phyloP scores from a whole-genome alignment of 352 stramenopile species.

The Phytophthora megakarya region DNA sequence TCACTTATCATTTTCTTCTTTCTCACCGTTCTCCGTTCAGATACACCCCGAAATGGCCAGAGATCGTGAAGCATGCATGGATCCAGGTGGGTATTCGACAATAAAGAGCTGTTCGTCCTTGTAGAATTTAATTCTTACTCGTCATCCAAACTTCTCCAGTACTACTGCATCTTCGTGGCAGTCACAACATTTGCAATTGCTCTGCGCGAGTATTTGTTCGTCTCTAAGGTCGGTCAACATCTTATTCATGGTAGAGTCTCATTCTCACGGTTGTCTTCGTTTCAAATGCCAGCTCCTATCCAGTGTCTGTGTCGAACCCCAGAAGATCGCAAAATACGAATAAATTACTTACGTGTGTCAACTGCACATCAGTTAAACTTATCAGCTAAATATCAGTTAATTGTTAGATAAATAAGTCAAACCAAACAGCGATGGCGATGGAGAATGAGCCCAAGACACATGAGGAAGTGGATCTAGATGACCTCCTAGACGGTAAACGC shows the following conservation, averaged over 20 bases:
- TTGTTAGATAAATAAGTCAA: slow-evolving; percentile 8
- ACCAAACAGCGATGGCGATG: slow-evolving; percentile 27
- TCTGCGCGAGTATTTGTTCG: slow-evolving; percentile 50
- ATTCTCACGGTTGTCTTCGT: too few species aligned
- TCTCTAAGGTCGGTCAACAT: slow-evolving; percentile 36
- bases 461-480: slow-evolving; percentile 77
- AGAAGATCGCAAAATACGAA: slow-evolving; percentile 19
- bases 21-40: slow-evolving; percentile 25
- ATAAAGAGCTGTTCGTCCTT: neutral
- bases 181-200: slow-evolving; percentile 36
- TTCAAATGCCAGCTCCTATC: slow-evolving; percentile 28
- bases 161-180: slow-evolving; percentile 52
- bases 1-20: neutral
- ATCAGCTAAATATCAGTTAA: slow-evolving; percentile 5
- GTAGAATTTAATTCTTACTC: neutral
- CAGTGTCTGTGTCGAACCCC: slow-evolving; percentile 34
- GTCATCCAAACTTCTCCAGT: slow-evolving; percentile 23
- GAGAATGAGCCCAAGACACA: slow-evolving; percentile 31
- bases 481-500: slow-evolving; percentile 71
- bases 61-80: slow-evolving; percentile 69
- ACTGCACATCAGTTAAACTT: slow-evolving; percentile 5
- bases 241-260: neutral
- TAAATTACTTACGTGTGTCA: slow-evolving; percentile 14
- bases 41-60: slow-evolving; percentile 60
- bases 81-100: slow-evolving; percentile 53